phyloP scores from a whole-genome alignment of 148 eudicot genomes.

The Rhododendron kiyosumense region DNA sequence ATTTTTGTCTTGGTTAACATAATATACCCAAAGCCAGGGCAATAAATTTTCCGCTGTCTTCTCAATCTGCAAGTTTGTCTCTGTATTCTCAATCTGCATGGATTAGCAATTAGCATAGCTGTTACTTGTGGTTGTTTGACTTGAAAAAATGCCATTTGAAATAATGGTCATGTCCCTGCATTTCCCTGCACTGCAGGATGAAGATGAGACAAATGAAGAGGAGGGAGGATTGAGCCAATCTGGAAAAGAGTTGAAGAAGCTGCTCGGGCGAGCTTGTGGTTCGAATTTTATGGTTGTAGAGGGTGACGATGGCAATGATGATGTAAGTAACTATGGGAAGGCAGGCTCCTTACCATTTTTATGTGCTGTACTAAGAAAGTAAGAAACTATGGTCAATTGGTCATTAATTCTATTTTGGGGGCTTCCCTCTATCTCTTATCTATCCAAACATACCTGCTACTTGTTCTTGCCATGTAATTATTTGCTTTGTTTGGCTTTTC shows the following conservation, averaged over 20 bases:
- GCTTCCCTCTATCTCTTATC: neutral
- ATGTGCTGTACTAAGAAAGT: neutral
- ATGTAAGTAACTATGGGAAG: conserved; percentile 40
- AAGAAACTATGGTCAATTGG: neutral
- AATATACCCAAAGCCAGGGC: neutral
- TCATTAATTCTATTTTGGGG: neutral
- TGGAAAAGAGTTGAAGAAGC: conserved; percentile 88
- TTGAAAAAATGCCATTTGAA: neutral
- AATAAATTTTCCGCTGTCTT: neutral
- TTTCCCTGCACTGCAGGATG: conserved; percentile 39
- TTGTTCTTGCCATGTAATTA: neutral
- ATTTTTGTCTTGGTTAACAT: neutral
- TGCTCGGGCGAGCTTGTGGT: conserved; percentile 70
- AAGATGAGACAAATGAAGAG: conserved; percentile 56
- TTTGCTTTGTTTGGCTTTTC: neutral
- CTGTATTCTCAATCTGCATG: neutral
- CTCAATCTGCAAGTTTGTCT: neutral
- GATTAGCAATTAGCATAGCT: neutral
- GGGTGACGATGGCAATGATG: conserved; percentile 75
- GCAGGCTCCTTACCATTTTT: neutral
- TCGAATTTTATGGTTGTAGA: conserved; percentile 74
- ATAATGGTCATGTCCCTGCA: neutral
- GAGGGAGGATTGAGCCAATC: conserved; percentile 93
- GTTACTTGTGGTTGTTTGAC: neutral
- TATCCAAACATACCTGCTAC: neutral